Evolutionary conservation across 305 asterid genomes (phyloP).

Genomic region (Rubia balearica): DNA sequence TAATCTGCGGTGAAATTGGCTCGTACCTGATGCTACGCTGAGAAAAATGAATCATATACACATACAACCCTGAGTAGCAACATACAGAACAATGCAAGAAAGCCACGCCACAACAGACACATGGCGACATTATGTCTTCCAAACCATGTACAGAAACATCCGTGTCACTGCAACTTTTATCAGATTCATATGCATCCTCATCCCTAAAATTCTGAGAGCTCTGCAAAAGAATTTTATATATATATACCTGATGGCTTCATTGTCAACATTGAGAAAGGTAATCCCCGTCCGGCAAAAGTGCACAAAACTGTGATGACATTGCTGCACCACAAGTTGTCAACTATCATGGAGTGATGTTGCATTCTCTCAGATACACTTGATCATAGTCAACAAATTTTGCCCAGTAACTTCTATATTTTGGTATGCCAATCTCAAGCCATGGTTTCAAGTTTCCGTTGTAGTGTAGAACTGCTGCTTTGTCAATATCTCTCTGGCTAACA

Average conservation of each 20-base stretch:
- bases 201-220: not conserved
- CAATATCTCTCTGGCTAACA: slow-evolving; percentile 58
- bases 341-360: slow-evolving; percentile 63
- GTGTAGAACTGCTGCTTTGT: slow-evolving; percentile 76
- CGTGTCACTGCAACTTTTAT: not conserved
- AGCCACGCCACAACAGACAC: no score
- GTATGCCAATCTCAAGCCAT: slow-evolving; percentile 87
- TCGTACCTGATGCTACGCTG: no score
- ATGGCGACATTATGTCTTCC: no score
- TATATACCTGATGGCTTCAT: not conserved
- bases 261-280: not conserved
- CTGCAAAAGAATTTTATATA: not conserved
- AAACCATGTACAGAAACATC: not conserved
- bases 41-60: no score
- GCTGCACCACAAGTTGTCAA: slow-evolving; percentile 12
- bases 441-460: slow-evolving; percentile 89
- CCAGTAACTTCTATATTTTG: slow-evolving; percentile 72
- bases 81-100: no score
- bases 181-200: not conserved
- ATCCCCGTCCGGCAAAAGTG: not conserved
- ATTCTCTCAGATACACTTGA: slow-evolving; percentile 55
- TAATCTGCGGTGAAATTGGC: no score
- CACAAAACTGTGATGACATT: slow-evolving; percentile 19
- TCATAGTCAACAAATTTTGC: slow-evolving; percentile 58
- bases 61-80: no score